Base-by-base conservation (phyloP, 2,329 filamentous ascomycete species). In the Cladophialophora immunda region DNA sequence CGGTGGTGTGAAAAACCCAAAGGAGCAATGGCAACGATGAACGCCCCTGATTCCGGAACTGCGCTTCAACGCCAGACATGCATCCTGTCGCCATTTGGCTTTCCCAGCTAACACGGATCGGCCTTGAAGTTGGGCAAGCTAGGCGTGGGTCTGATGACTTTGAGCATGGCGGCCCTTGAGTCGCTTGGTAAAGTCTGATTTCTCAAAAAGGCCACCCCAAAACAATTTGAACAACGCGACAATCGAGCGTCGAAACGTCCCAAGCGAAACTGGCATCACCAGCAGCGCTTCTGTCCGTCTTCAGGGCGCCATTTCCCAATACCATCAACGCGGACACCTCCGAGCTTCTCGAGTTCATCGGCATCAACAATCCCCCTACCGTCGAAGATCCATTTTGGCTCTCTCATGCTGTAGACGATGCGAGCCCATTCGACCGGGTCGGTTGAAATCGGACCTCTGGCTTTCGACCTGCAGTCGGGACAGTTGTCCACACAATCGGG, bases 371-470 rank as follows among this genome's bases (percentile, higher is more conserved):
- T 70, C 27, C 76, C 76, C 27, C 78, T 73, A 22, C 83, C 83
- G 73, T 85, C 83, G 73, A 85, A 85, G 5, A 84, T 79, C 75
- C 79, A 84, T 66, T 79, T 83, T 1, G 83, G 83, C 53, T 80
- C 78, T 63, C 78, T 77, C 77, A 85, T 79, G 15, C 75, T 75
- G 59, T 79, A 77, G 4, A 81, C 79, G 15, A 85, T 78, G 34
- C 77, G 78, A 27, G 77, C 73, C 80, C 83, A 85, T 60, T 85
- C 81, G 5, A 85, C 70, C 3, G 71, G 74, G 36, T 78, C 75
- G 7, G 41, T 72, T 7, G 67, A 70, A 13, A 72, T 64, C 17
- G 61, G 71, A 11, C 60, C 52, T 52, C 55, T 52, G 34, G 58
- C 61, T 7, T 60, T 73, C 65, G 62, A 75, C 17, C 32, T 72